Evolutionary conservation across 2,329 filamentous ascomycete genomes (phyloP).

Genomic region (Epichloe typhina): DNA sequence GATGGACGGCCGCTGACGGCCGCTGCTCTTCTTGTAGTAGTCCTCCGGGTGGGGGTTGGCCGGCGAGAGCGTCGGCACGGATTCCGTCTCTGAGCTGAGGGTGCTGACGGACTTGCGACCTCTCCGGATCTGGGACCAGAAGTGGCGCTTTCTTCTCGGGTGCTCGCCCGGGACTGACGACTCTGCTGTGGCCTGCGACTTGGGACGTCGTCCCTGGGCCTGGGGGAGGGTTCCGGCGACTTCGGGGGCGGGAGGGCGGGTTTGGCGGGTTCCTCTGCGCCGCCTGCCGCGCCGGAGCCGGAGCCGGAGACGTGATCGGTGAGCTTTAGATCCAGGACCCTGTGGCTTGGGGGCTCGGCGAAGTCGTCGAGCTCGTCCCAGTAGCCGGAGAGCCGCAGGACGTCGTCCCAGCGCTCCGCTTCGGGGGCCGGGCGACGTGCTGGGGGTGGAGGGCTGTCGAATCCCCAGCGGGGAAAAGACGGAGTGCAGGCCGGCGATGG

Average conservation of each 20-base stretch:
- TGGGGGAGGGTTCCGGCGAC: not conserved
- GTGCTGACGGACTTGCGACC: not conserved
- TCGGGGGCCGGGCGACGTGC: not conserved
- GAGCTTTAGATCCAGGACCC: not conserved
- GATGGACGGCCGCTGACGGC: not conserved
- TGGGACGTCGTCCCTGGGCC: no score
- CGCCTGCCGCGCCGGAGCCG: no score
- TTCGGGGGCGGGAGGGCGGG: not conserved
- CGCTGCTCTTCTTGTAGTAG: no score
- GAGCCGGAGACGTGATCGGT: no score
- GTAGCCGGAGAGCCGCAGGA: not conserved
- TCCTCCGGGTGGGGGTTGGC: no score
- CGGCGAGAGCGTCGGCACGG: not conserved
- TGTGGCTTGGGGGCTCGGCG: not conserved
- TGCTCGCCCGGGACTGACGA: not conserved
- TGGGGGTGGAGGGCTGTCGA: not conserved
- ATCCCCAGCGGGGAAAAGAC: not conserved
- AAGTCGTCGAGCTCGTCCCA: conserved; percentile 2
- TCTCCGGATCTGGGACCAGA: conserved; percentile 1
- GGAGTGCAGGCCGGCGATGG: not conserved
- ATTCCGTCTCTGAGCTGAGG: not conserved
- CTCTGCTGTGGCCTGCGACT: not conserved
- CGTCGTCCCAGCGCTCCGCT: not conserved
- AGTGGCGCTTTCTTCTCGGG: not conserved
- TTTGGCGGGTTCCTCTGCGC: not conserved